Base-by-base conservation (phyloP, 768 basidiomycete genomes). In the Suillus lakei region DNA sequence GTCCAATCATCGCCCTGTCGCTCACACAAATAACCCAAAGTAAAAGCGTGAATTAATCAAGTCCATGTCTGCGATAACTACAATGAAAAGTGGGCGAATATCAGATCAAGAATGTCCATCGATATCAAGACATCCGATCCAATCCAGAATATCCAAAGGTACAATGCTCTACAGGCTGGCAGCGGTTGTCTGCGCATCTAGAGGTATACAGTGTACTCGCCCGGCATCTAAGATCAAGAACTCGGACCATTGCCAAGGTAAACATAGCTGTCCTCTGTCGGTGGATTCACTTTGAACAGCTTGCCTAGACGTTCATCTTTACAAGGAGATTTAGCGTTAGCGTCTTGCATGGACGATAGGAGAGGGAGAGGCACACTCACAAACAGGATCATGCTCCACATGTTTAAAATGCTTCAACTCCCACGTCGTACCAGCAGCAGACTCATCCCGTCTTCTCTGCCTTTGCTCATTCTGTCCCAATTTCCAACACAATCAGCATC, bases 391-490 rank as follows among this genome's bases (percentile, higher is more conserved):
- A 46, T 79, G 83, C 12, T 88, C 88, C 34, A 91, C 79, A 69
- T 87, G 85, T 39, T 78, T 79, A 72, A 98, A 99, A 71, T 95
- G 91, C 76, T 88, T 90, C 66, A 93, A 76, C 64, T 83, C 72
- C 94, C 95, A 97, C 0, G 83, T 80, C 12, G 83, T 87, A 2
- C 87, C 89, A n/a, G 84, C 88, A 0, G 91, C 88, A 9, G 72
- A 70, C 76, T 99, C 97, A 67, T 96, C 93, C 71, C 88, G 90
- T 67, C 97, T 83, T 77, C 86, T 84, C 78, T 97, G 94, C 64
- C 97, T 85, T 80, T 98, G 95, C 39, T 96, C 92, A 69, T 97
- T 98, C 95, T 97, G 68, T 50, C 16, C n/a, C 44, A 46, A 46
- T 12, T 46, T 46, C 7, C 7, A 21, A 21, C 41, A 43, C 6